Conservation (phyloP, 2,329 filamentous ascomycete species). For the Alternaria rosae region DNA sequence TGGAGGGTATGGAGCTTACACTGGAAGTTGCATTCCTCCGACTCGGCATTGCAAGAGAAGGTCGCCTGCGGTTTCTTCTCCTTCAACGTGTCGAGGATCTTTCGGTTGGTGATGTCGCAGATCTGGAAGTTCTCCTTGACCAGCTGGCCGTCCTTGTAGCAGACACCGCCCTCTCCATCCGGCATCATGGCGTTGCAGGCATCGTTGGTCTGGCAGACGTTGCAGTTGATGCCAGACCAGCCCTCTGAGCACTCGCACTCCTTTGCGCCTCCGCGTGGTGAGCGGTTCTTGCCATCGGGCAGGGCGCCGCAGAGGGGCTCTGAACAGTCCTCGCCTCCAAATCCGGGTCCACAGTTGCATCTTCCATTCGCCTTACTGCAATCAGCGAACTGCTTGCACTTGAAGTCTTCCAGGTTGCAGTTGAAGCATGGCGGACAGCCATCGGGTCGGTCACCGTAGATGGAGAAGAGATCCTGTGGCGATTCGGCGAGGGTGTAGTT, state of each 20-base stretch:
- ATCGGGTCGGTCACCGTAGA: constrained; percentile 76
- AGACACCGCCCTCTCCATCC: constrained; percentile 80
- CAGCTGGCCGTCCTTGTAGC: constrained; percentile 88
- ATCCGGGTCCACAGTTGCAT: constrained; percentile 90
- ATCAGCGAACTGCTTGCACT: constrained; percentile 86
- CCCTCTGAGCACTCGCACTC: constrained; percentile 87
- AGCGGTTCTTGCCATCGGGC: constrained; percentile 76
- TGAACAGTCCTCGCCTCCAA: constrained; percentile 92
- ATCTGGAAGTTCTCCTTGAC: constrained; percentile 97
- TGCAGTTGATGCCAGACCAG: constrained; percentile 98
- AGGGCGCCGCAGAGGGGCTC: constrained; percentile 90
- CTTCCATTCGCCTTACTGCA: constrained; percentile 92
- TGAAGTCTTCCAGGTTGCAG: constrained; percentile 91
- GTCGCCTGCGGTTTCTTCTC: constrained; percentile 90
- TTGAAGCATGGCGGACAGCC: constrained; percentile 95
- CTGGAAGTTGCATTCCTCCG: constrained; percentile 88
- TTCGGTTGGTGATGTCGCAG: constrained; percentile 95
- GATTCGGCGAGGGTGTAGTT: constrained; percentile 62
- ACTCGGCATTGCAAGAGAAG: constrained; percentile 83
- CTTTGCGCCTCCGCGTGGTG: constrained; percentile 71
- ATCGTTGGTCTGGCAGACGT: constrained; percentile 81
- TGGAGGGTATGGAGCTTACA: constrained; percentile 63
- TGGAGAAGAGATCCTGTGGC: constrained; percentile 63
- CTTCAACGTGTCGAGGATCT: constrained; percentile 87
- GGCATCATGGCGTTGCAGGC: constrained; percentile 91